Conservation (phyloP, 495 filamentous ascomycete species). For the Xylaria nigripes region DNA sequence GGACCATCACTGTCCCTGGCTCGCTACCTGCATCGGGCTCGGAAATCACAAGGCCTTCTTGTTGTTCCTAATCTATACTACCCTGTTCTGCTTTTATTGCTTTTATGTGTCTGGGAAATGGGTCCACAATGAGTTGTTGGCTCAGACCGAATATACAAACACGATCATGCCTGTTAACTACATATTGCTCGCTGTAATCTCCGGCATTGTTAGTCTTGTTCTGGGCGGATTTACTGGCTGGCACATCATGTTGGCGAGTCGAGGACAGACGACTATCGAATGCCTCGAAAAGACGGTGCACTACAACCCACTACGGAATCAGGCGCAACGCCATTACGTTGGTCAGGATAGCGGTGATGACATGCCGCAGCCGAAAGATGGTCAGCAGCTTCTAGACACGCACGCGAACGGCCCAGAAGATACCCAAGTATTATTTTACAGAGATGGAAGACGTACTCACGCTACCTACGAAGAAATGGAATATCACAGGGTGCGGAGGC, state of each 20-base stretch:
- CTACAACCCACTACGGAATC: conserved; percentile 64
- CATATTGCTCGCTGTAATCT: conserved; percentile 74
- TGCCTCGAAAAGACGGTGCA: conserved; percentile 91
- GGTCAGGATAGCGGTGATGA: conserved; percentile 44
- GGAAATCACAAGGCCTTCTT: conserved; percentile 94
- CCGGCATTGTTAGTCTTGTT: conserved; percentile 85
- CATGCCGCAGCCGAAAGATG: conserved; percentile 53
- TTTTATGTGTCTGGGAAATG: conserved; percentile 65
- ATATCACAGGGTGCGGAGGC: conserved; percentile 54
- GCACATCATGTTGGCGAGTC: conserved; percentile 76
- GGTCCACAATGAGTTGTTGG: conserved; percentile 74
- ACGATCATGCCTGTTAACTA: conserved; percentile 81
- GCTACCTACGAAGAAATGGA: conserved; percentile 62
- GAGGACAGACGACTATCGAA: conserved; percentile 88
- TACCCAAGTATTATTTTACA: conserved; percentile 49
- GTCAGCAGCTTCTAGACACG: conserved; percentile 68
- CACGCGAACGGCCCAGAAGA: conserved; percentile 79
- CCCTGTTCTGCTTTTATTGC: conserved; percentile 73
- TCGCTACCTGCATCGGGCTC: conserved; percentile 90
- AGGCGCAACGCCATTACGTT: conserved; percentile 53
- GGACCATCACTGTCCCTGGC: conserved; percentile 99
- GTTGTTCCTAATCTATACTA: conserved; percentile 87
- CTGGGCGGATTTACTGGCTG: conserved; percentile 83
- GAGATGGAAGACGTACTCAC: conserved; percentile 24
- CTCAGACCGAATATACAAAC: conserved; percentile 50